A percentile compares a stretch with the other conserved stretches of the same genome.
These are phyloP conservation scores for Melastoma candidum DNA, from an alignment of 441 rosid genomes.

Conservation along the genomic window DNA sequence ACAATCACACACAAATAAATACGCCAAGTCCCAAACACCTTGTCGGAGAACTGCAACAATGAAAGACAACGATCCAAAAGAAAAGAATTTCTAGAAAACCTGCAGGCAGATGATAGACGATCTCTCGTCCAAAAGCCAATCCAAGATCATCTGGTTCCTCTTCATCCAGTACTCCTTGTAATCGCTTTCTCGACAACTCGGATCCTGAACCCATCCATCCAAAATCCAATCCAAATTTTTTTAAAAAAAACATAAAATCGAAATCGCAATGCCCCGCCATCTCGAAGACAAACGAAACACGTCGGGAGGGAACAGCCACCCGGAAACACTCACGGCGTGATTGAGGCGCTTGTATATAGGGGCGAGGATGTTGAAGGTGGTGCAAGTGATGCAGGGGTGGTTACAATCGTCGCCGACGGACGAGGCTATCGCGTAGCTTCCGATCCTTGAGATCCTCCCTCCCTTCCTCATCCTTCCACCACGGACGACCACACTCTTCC, in stretches of 20 bases:
- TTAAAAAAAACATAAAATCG: not conserved
- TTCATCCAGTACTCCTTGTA: slow-evolving; percentile 49
- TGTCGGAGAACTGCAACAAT: not conserved
- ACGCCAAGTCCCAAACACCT: not conserved
- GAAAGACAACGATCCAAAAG: not conserved
- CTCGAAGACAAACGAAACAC: no score
- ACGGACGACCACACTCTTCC: slow-evolving; percentile 4
- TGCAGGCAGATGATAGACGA: slow-evolving; percentile 86
- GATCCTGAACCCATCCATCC: slow-evolving; percentile 30
- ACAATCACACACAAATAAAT: not conserved
- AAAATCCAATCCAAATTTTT: not conserved
- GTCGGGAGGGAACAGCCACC: not conserved
- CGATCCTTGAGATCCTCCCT: slow-evolving; percentile 61
- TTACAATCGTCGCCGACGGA: slow-evolving; percentile 57
- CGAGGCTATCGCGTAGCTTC: slow-evolving; percentile 80
- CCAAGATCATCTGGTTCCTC: slow-evolving; percentile 67
- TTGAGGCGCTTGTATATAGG: slow-evolving; percentile 82
- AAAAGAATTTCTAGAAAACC: slow-evolving; percentile 24
- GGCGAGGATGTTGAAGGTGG: slow-evolving; percentile 88
- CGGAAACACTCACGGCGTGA: slow-evolving; percentile 23
- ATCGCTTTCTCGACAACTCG: slow-evolving; percentile 66
- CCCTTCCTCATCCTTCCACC: slow-evolving; percentile 23
- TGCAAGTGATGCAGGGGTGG: slow-evolving; percentile 79
- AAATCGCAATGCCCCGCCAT: not conserved
- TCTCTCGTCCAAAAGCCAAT: slow-evolving; percentile 62